Percentiles rank a stretch among this genome's conserved stretches.
Evolutionary conservation across 192 early-diverging fungal genomes (phyloP).

Genomic region (Chytriomyces sp.): DNA sequence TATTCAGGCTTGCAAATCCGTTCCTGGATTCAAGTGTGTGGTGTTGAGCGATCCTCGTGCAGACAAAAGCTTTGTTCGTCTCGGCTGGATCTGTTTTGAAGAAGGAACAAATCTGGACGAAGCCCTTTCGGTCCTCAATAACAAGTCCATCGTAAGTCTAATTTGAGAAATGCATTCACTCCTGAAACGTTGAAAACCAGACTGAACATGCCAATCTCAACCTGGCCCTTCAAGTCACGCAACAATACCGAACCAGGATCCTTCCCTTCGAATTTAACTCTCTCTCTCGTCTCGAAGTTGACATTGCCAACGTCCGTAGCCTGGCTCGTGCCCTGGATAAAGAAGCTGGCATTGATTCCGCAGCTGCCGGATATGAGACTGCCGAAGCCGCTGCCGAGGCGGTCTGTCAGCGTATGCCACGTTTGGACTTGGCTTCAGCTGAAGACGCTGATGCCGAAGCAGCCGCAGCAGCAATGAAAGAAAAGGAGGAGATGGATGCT

Average conservation of each 20-base stretch:
- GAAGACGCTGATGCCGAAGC: neutral
- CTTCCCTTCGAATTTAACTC: slow-evolving; percentile 74
- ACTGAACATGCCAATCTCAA: slow-evolving; percentile 60
- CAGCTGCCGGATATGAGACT: slow-evolving; percentile 13
- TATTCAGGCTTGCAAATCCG: slow-evolving; percentile 61
- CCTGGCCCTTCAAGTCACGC: slow-evolving; percentile 55
- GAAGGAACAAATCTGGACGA: slow-evolving; percentile 78
- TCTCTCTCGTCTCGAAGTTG: slow-evolving; percentile 71
- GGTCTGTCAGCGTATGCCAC: neutral
- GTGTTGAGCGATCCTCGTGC: slow-evolving; percentile 84
- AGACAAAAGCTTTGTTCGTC: slow-evolving; percentile 79
- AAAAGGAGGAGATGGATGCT: neutral
- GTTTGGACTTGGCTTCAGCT: neutral
- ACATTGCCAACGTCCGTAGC: slow-evolving; percentile 65
- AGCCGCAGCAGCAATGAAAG: neutral
- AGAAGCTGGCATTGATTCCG: slow-evolving; percentile 43
- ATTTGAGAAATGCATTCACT: neutral
- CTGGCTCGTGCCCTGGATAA: slow-evolving; percentile 63
- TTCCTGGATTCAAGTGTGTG: slow-evolving; percentile 82
- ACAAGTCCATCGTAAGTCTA: slow-evolving; percentile 45
- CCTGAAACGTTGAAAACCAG: slow-evolving; percentile 26
- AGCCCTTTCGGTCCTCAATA: slow-evolving; percentile 65
- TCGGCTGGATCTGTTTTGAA: slow-evolving; percentile 92
- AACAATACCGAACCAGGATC: slow-evolving; percentile 50
- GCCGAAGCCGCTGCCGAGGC: neutral